Base-by-base conservation (phyloP, 257 asterid species). In the Parsonsia alboflavescens region DNA sequence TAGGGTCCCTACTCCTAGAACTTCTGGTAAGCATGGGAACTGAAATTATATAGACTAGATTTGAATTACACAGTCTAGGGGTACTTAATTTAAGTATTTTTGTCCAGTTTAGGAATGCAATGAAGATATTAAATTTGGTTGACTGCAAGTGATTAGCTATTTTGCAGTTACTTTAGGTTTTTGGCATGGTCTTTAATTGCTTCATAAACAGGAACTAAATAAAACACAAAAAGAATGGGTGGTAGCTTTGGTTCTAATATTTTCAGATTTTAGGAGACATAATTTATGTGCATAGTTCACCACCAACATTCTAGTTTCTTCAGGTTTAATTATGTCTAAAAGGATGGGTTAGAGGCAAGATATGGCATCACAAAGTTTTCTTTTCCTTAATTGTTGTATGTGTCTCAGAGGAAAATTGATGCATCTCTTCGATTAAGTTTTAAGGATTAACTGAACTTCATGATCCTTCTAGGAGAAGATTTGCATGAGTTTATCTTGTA, bases 1-100 rank as follows among this genome's bases (percentile, higher is more conserved):
- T 41, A 80, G 86, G 52, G 84, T 88, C 70, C 97, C 98, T 7
- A 39, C 71, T 58, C 89, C 93, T 77, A 88, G 82, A 76, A 83
- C 84, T 78, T 84, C 96, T 64, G 99, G 99, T 90, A 73, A 76
- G 89, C 76, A 66, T 56, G 52, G 45, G 66, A 45, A 41, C 63
- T 56, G 19, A 28, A 52, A 70, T 44, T 41, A 1, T 26, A 16
- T 48, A 39, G 17, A 13, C 13, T 39, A 22, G 17, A 13, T 8
- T 7, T 49, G 21, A 49, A 56, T 61, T 17, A 10, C 6, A 16
- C 10, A 24, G 2, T 22, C 46, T 16, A 22, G 15, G 7, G 41
- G 22, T n/a, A 22, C 57, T 70, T 71, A 8, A 30, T 36, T 48
- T 70, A 30, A 62, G 33, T 28, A 15, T 5, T 17, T n/a, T 28